Evolutionary conservation across 2,329 filamentous ascomycete genomes (phyloP), one percentile per base, ranked within the genome.

Genomic region (Dothistroma septosporum): DNA sequence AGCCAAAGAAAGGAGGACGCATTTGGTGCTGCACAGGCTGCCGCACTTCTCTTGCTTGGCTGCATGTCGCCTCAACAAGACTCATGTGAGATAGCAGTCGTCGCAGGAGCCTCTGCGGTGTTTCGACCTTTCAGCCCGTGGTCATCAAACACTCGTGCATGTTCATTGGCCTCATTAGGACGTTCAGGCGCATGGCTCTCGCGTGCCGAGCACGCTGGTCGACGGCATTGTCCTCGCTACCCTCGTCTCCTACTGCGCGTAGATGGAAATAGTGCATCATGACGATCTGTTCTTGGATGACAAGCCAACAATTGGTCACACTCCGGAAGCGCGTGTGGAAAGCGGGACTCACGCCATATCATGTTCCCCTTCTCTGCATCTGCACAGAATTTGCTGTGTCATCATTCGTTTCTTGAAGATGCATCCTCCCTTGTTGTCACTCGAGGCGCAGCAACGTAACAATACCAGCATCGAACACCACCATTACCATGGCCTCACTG

Each of bases 401-500:
- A 28, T 28, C 53, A 44, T 32, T 4, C 35, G 4, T 16, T 4
- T 28, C 10, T 47, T 50, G 7, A 50, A 21, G 19, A 16, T 16
- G 19, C 16, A 44, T n/a, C 16, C 41, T 44, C 41, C 6, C 41
- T 44, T 44, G 14, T n/a, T n/a, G 1, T 41, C 31, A 24, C 10
- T 21, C 16, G 24, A 8, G n/a, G 22, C 2, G n/a, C 11, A 7
- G 19, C 31, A 14, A 3, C 22, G 8, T 19, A 41, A 41, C 31
- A 44, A 44, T 4, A 19, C 4, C 33, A 44, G 24, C 41, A 14
- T 21, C 6, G 10, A n/a, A 16, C 3, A 22, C 4, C n/a, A 8
- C 37, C 24, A 32, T 31, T 22, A 55, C 1, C 37, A 66, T 64
- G 61, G 46, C 64, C 46, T 46, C 54, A 21, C 55, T 68, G 32